These are phyloP conservation scores for Beverwykella pulmonaria DNA, from an alignment of 495 filamentous ascomycete species.

Conservation along the genomic window DNA sequence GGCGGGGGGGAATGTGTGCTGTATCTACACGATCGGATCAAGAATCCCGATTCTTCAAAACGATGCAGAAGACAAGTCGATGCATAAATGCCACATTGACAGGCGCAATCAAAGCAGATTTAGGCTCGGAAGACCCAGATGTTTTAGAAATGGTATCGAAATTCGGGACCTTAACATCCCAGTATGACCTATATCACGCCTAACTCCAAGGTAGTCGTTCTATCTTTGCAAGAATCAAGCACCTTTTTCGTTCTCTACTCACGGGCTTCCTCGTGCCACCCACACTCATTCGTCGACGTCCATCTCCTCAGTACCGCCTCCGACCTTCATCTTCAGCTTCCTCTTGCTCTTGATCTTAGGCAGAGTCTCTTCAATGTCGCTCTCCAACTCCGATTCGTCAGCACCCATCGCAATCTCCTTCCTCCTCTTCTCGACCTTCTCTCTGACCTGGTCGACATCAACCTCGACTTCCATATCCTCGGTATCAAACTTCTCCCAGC, in stretches of 20 bases:
- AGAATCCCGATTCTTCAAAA: no score
- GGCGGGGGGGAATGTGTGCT: no score
- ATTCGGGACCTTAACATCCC: neutral
- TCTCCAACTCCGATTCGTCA: slow-evolving; percentile 26
- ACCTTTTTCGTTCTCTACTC: no score
- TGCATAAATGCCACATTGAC: no score
- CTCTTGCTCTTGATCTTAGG: slow-evolving; percentile 37
- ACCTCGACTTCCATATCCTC: slow-evolving; percentile 52
- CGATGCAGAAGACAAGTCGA: no score
- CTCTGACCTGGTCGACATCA: slow-evolving; percentile 43
- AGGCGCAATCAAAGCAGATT: no score
- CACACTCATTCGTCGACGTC: slow-evolving; percentile 35
- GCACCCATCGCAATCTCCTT: slow-evolving; percentile 41
- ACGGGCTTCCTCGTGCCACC: neutral
- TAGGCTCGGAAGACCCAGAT: neutral
- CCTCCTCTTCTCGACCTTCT: slow-evolving; percentile 47
- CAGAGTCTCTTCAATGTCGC: slow-evolving; percentile 25
- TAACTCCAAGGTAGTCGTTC: neutral
- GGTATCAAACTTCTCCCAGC: slow-evolving; percentile 56
- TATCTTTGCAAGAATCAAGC: neutral
- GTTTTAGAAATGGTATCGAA: slow-evolving; percentile 3
- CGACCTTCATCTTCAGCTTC: slow-evolving; percentile 36
- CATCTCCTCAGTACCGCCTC: slow-evolving; percentile 37
- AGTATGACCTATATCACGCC: neutral
- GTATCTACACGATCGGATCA: no score